These are phyloP conservation scores for Solanum hybrid DNA, from an alignment of 305 asterid genomes.

Conservation along the genomic window DNA sequence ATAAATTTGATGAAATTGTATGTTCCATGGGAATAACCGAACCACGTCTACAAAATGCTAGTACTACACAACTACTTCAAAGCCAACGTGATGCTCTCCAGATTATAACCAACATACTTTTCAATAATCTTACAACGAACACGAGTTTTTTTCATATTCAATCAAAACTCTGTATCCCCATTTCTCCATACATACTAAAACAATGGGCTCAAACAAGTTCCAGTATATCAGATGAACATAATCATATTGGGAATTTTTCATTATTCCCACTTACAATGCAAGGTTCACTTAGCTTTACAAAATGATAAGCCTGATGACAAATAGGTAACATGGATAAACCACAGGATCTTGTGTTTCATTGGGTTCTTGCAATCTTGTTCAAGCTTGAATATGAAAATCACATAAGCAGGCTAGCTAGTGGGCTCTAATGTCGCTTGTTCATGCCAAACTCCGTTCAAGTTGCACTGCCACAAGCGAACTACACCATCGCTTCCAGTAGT, in stretches of 20 bases:
- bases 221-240: not conserved
- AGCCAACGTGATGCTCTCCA: not conserved
- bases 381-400: not conserved
- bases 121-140: not conserved
- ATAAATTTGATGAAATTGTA: not conserved
- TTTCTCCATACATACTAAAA: not conserved
- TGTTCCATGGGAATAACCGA: not conserved
- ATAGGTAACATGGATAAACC: not conserved
- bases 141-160: not conserved
- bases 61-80: not conserved
- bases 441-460: slow-evolving; percentile 66
- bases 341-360: not conserved
- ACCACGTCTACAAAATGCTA: not conserved
- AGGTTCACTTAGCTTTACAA: not conserved
- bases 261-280: not conserved
- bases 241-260: not conserved
- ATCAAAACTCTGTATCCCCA: not conserved
- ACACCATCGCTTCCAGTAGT: slow-evolving; percentile 60
- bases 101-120: not conserved
- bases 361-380: not conserved
- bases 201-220: not conserved
- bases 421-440: slow-evolving; percentile 67
- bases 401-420: slow-evolving; percentile 13
- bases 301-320: not conserved
- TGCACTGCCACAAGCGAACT: slow-evolving; percentile 86